phyloP scores from a whole-genome alignment of 352 stramenopile genomes.

The Globisporangium perplexum region DNA sequence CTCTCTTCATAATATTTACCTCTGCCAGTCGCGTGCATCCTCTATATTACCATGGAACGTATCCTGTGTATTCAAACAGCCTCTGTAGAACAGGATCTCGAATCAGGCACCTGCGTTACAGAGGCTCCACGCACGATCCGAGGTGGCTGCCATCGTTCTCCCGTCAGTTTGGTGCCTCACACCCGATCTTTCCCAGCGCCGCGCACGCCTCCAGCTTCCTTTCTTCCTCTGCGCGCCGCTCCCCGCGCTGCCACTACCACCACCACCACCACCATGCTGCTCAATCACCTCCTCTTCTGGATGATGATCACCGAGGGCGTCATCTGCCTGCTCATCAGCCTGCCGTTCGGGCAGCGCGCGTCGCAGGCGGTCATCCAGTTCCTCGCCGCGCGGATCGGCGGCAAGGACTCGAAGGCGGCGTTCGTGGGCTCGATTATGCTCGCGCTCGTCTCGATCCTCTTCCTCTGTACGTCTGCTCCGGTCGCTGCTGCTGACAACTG shows the following conservation, averaged over 20 bases:
- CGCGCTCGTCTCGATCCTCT: slow-evolving; percentile 57
- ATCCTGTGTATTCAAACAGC: neutral
- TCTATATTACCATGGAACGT: neutral
- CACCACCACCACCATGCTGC: slow-evolving; percentile 14
- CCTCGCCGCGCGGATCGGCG: slow-evolving; percentile 32
- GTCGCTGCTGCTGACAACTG: neutral
- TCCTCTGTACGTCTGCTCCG: slow-evolving; percentile 49
- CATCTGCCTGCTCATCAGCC: slow-evolving; percentile 42
- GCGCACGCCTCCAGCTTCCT: neutral
- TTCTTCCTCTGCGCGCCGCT: no score
- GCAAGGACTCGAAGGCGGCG: slow-evolving; percentile 36
- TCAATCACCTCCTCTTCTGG: slow-evolving; percentile 53
- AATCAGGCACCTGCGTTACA: no score
- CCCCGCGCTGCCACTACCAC: neutral
- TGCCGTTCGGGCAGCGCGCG: slow-evolving; percentile 55
- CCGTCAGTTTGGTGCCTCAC: neutral
- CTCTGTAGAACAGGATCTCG: neutral
- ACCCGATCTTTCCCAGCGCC: slow-evolving; percentile 8
- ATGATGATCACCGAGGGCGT: slow-evolving; percentile 42
- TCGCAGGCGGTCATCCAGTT: slow-evolving; percentile 59
- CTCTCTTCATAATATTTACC: no score
- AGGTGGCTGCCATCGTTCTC: neutral
- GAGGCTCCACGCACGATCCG: no score
- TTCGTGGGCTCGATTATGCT: slow-evolving; percentile 46
- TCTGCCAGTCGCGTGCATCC: neutral